These are phyloP conservation scores for Camptophora hylomeconis DNA, from an alignment of 2,329 filamentous ascomycete genomes.

Conservation along the genomic window DNA sequence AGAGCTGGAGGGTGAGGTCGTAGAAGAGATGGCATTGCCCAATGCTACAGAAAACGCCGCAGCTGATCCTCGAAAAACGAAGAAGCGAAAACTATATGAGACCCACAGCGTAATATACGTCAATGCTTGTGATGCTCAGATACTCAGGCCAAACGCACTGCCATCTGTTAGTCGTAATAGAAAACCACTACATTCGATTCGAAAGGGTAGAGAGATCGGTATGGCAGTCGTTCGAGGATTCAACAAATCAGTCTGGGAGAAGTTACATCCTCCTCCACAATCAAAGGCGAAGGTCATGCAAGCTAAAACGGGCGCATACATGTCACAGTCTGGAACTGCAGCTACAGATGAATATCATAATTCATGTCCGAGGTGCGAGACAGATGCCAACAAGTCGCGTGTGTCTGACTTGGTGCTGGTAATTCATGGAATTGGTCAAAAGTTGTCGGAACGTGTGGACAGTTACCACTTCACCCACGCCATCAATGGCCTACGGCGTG, in stretches of 20 bases:
- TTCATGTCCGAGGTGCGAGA: slow-evolving; percentile 49
- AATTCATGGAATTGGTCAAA: slow-evolving; percentile 92
- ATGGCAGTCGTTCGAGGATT: slow-evolving; percentile 85
- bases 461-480: slow-evolving; percentile 96
- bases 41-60: slow-evolving; percentile 11
- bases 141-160: slow-evolving; percentile 72
- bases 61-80: slow-evolving; percentile 10
- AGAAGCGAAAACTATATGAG: slow-evolving; percentile 44
- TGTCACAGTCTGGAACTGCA: slow-evolving; percentile 17
- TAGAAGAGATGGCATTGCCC: slow-evolving; percentile 5
- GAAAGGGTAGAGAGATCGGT: slow-evolving; percentile 70
- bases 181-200: slow-evolving; percentile 68
- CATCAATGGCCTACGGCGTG: slow-evolving; percentile 77
- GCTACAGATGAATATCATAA: slow-evolving; percentile 11
- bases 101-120: slow-evolving; percentile 80
- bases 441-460: slow-evolving; percentile 85
- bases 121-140: slow-evolving; percentile 61
- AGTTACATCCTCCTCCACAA: slow-evolving; percentile 46
- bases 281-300: slow-evolving; percentile 29
- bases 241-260: slow-evolving; percentile 62
- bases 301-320: slow-evolving; percentile 19
- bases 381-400: slow-evolving; percentile 41
- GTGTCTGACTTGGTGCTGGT: slow-evolving; percentile 84
- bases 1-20: slow-evolving; percentile 13
- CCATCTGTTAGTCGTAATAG: slow-evolving; percentile 78